These are phyloP conservation scores for Penicillium sp. DNA, from an alignment of 2,329 filamentous ascomycete genomes.

Conservation along the genomic window DNA sequence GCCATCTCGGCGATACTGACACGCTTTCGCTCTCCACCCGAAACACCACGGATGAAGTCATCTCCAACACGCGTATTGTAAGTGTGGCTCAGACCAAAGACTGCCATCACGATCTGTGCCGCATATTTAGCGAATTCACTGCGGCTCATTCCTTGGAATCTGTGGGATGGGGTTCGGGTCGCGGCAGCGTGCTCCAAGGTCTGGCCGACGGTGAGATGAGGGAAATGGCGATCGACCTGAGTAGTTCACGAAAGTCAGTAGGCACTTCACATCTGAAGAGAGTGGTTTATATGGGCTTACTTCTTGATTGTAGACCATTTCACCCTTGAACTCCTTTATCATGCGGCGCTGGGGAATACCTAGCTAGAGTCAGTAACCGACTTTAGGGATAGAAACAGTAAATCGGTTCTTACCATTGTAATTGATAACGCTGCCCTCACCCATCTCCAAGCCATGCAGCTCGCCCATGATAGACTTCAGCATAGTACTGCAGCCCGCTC, in stretches of 20 bases:
- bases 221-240: slow-evolving; percentile 74
- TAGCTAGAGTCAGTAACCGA: background rate
- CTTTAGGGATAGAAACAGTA: background rate
- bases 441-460: slow-evolving; percentile 72
- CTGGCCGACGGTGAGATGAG: slow-evolving; percentile 64
- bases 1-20: slow-evolving; percentile 58
- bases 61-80: slow-evolving; percentile 47
- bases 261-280: background rate
- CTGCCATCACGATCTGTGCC: slow-evolving; percentile 46
- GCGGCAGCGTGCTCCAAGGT: slow-evolving; percentile 74
- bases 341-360: slow-evolving; percentile 28
- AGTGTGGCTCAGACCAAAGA: slow-evolving; percentile 48
- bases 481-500: slow-evolving; percentile 68
- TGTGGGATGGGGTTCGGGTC: slow-evolving; percentile 51
- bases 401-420: slow-evolving; percentile 61
- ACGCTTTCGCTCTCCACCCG: slow-evolving; percentile 60
- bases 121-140: slow-evolving; percentile 42
- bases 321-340: slow-evolving; percentile 39
- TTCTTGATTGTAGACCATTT: slow-evolving; percentile 49
- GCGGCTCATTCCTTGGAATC: slow-evolving; percentile 29
- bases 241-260: slow-evolving; percentile 41
- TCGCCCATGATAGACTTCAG: slow-evolving; percentile 80
- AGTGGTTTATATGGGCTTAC: slow-evolving; percentile 4
- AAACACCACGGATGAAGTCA: slow-evolving; percentile 59
- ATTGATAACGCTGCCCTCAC: slow-evolving; percentile 69